Evolutionary conservation across 169 alveolate genomes (phyloP).

Genomic region (Perkinsus marinus): DNA sequence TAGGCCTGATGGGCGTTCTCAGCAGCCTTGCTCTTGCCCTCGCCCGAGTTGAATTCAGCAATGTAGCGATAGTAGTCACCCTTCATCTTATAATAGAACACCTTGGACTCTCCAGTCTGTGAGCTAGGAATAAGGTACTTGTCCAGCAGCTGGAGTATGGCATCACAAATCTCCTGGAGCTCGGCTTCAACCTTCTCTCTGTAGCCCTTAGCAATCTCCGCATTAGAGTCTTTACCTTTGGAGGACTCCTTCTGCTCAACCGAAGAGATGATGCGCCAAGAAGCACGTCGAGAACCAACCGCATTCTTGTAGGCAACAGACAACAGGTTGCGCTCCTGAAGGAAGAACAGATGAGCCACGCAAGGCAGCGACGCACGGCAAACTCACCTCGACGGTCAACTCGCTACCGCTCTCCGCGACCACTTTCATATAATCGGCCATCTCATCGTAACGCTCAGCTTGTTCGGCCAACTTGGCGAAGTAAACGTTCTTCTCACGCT

Average conservation of each 20-base stretch:
- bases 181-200: constrained; percentile 81
- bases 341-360: background rate
- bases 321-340: constrained; percentile 43
- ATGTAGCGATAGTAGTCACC: constrained; percentile 97
- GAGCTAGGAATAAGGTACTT: constrained; percentile 75
- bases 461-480: constrained; percentile 97
- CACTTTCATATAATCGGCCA: constrained; percentile 48
- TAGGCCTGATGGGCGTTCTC: constrained; percentile 88
- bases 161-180: constrained; percentile 78
- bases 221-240: constrained; percentile 63
- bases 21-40: constrained; percentile 82
- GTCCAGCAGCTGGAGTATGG: constrained; percentile 71
- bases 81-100: constrained; percentile 95
- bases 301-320: constrained; percentile 97
- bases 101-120: constrained; percentile 75
- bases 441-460: constrained; percentile 98
- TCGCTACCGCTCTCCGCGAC: background rate
- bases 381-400: background rate
- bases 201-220: constrained; percentile 66
- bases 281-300: constrained; percentile 97
- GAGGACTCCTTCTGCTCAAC: constrained; percentile 84
- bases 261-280: constrained; percentile 87
- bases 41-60: constrained; percentile 91
- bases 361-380: too few species aligned
- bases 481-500: constrained; percentile 51